Evolutionary conservation across 2,329 filamentous ascomycete genomes (phyloP).

Genomic region (Ilyonectria robusta): DNA sequence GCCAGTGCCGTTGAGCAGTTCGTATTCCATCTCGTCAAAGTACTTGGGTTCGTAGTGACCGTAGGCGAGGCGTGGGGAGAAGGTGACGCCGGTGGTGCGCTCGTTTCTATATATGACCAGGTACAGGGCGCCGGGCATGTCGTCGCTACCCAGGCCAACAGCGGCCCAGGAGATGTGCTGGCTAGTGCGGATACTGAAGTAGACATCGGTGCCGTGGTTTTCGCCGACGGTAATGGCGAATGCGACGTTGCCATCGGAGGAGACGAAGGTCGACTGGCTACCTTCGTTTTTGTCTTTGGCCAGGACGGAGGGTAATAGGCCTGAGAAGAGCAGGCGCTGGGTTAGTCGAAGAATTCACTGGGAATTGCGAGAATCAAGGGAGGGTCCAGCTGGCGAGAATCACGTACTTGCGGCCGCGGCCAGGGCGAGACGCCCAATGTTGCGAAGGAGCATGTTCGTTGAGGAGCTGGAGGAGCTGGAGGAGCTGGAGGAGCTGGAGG

Average conservation of each 20-base stretch:
- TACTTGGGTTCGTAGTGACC: conserved; percentile 68
- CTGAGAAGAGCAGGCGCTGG: conserved; percentile 24
- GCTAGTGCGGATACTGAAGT: conserved; percentile 67
- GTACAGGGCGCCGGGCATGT: conserved; percentile 67
- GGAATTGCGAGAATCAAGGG: not conserved
- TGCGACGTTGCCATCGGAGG: conserved; percentile 58
- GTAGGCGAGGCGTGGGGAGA: conserved; percentile 67
- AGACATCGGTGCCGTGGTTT: conserved; percentile 63
- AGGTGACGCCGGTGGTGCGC: conserved; percentile 64
- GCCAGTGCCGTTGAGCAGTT: conserved; percentile 63
- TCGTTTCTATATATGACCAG: conserved; percentile 68
- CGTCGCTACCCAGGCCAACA: conserved; percentile 67
- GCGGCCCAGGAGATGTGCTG: conserved; percentile 65
- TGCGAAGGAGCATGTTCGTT: conserved; percentile 48
- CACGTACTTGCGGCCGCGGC: conserved; percentile 48
- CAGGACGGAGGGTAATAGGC: conserved; percentile 41
- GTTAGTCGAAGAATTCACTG: conserved; percentile 16
- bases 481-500: not conserved
- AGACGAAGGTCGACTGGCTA: conserved; percentile 60
- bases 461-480: not conserved
- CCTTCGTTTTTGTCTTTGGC: conserved; percentile 44
- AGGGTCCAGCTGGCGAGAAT: not conserved
- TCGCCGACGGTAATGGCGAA: conserved; percentile 67
- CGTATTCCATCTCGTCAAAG: conserved; percentile 59
- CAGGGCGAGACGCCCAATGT: conserved; percentile 48